Evolutionary conservation across 176 grass and related monocot genomes (phyloP).

Genomic region (Aegilops sharonensis): DNA sequence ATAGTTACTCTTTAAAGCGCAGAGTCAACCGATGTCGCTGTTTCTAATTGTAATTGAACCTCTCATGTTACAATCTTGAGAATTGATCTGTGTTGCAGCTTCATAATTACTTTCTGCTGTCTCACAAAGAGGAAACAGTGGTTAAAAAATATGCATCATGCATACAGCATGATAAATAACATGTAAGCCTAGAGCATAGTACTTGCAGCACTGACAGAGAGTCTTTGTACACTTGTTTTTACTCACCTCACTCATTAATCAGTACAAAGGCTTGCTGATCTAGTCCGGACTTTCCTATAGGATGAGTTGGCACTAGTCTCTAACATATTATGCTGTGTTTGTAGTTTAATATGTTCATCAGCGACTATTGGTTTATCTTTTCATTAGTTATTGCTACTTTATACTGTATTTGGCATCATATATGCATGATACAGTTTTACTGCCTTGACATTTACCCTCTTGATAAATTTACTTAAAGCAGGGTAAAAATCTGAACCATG

Average conservation of each 20-base stretch:
- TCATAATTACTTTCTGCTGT: conserved; percentile 13
- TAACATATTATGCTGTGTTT: conserved; percentile 4
- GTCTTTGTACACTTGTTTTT: conserved; percentile 5
- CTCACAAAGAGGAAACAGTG: not conserved
- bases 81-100: not conserved
- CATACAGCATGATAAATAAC: not conserved
- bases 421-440: conserved; percentile 1
- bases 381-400: not conserved
- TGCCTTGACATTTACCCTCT: conserved; percentile 23
- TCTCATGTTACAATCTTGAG: conserved; percentile 9
- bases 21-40: not conserved
- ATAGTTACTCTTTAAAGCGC: conserved; percentile 15
- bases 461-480: conserved; percentile 41
- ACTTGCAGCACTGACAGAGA: not conserved
- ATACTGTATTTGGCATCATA: conserved; percentile 21
- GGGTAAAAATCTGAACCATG: conserved; percentile 70
- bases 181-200: not conserved
- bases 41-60: not conserved
- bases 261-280: conserved; percentile 13
- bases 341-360: not conserved
- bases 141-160: conserved; percentile 10
- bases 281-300: conserved; percentile 7
- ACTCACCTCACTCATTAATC: not conserved
- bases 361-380: conserved; percentile 9
- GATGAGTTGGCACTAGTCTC: conserved; percentile 6